These are phyloP conservation scores for Fistulifera solaris DNA, from an alignment of 108 stramenopile species.

Conservation along the genomic window DNA sequence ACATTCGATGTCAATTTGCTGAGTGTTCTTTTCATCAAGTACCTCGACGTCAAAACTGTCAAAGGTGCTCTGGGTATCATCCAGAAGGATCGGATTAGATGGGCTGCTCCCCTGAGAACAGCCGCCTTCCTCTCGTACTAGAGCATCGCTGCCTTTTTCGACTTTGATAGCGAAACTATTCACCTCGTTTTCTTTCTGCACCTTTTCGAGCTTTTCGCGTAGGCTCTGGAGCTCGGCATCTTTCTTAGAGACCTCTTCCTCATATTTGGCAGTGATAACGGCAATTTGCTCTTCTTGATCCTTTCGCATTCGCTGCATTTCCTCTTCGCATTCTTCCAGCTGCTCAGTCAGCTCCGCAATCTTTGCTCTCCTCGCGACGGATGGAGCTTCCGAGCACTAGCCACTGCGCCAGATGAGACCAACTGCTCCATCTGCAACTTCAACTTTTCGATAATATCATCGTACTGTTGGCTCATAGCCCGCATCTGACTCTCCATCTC, in stretches of 20 bases:
- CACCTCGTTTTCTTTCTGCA: neutral
- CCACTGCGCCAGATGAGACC: slow-evolving; percentile 12
- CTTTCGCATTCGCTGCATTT: slow-evolving; percentile 67
- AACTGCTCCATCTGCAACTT: slow-evolving; percentile 24
- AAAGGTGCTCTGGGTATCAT: neutral
- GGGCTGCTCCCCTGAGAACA: neutral
- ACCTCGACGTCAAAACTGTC: neutral
- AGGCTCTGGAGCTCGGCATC: slow-evolving; percentile 1
- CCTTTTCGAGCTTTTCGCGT: neutral
- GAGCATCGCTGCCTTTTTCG: neutral
- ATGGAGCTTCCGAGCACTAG: slow-evolving; percentile 28
- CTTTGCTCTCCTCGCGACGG: slow-evolving; percentile 33
- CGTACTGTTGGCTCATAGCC: slow-evolving; percentile 47
- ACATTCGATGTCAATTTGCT: slow-evolving; percentile 9
- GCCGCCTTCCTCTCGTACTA: neutral
- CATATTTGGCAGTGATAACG: neutral
- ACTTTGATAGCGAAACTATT: neutral
- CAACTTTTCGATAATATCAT: slow-evolving; percentile 42
- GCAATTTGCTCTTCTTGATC: slow-evolving; percentile 39
- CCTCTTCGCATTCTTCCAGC: slow-evolving; percentile 77
- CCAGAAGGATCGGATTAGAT: neutral
- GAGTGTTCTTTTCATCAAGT: slow-evolving; percentile 1
- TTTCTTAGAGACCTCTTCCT: neutral
- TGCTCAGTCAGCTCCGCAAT: slow-evolving; percentile 61
- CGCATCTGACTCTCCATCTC: slow-evolving; percentile 60